Percentiles rank a stretch among this genome's conserved stretches.
These are phyloP conservation scores for Fusarium subglutinans DNA, from an alignment of 2,329 filamentous ascomycete species.

Conservation along the genomic window DNA sequence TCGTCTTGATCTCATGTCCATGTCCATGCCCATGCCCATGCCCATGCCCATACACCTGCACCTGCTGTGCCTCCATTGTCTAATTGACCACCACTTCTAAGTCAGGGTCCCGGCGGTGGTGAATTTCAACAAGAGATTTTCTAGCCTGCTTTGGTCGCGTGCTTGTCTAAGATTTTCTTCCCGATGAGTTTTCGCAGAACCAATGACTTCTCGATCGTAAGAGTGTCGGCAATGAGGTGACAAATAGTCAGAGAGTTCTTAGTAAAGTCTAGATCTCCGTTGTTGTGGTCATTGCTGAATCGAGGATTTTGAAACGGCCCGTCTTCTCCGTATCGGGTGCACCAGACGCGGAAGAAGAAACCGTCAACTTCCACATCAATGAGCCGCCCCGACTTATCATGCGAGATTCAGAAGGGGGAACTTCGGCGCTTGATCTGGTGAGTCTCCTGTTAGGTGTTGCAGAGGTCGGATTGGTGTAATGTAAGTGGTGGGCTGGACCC, in stretches of 20 bases:
- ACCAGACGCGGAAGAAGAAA: conserved; percentile 10
- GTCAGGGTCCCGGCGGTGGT: conserved; percentile 5
- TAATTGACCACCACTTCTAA: conserved; percentile 5
- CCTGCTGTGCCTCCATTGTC: conserved; percentile 27
- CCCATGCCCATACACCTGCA: conserved; percentile 7
- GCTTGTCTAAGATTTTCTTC: conserved; percentile 5
- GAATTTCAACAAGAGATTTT: conserved; percentile 4
- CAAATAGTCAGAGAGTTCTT: background rate
- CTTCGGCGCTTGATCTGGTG: conserved; percentile 12
- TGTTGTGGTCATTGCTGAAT: background rate
- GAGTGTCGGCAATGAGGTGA: conserved; percentile 1
- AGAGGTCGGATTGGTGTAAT: conserved; percentile 20
- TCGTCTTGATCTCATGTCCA: conserved; percentile 14
- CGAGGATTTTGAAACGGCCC: conserved; percentile 28
- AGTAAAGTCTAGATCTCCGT: conserved; percentile 12
- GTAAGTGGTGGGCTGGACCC: conserved; percentile 24
- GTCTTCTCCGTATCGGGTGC: conserved; percentile 19
- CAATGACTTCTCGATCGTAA: background rate
- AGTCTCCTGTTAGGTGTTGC: conserved; percentile 14
- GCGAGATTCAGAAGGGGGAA: conserved; percentile 1
- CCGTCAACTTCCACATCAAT: conserved; percentile 6
- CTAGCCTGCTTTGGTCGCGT: conserved; percentile 13
- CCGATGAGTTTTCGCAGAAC: background rate
- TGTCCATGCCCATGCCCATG: background rate
- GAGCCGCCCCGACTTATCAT: conserved; percentile 6